Base-by-base conservation (phyloP, 768 basidiomycete genomes). In the Termitomyces eurrhizus region DNA sequence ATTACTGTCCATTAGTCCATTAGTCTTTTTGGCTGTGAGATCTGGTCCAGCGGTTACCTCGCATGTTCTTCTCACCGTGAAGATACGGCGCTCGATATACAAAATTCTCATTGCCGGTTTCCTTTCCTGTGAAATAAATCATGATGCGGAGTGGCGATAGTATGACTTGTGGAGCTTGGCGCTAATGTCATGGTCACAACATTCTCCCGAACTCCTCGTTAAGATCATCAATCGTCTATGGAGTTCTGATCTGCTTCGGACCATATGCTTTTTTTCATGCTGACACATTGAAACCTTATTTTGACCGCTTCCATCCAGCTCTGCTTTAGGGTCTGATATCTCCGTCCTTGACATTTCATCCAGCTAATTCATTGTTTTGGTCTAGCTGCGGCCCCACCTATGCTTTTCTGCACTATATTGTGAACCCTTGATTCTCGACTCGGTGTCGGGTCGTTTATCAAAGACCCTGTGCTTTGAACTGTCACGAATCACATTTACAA, bases 91-190 rank as follows among this genome's bases (percentile, higher is more conserved):
- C 54, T 91, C 91, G 18, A 76, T 98, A 62, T 89, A 95, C 84
- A 98, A 98, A 81, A 81, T 94, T 61, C 78, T 97, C 58, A 98
- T 99, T 69, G 81, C 95, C 0, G 89, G 96, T 62, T 94, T 95
- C 84, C 78, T 98, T 41, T 90, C 95, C 45, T 89, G 97, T 64
- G 97, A 99, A 75, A 96, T 97, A 84, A 99, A 99, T 78, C 95
- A 98, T 72, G 97, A 99, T 72, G 95, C 98, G 97, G 97, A 96
- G 95, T 36, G 95, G 95, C 81, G 88, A 70, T 98, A 97, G 97
- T 96, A 95, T 72, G 95, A 95, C 46, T 88, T 21, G 95, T 54
- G 94, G 94, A 21, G 4, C 83, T 99, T 29, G 95, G 96, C 46
- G 69, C 84, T 5, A 89, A 93, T 71, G 94, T 89, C 48, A 92